A percentile compares a stretch with the other conserved stretches of the same genome.
These are phyloP conservation scores for Stemphylium beticola DNA, from an alignment of 2,329 filamentous ascomycete genomes.

Conservation along the genomic window DNA sequence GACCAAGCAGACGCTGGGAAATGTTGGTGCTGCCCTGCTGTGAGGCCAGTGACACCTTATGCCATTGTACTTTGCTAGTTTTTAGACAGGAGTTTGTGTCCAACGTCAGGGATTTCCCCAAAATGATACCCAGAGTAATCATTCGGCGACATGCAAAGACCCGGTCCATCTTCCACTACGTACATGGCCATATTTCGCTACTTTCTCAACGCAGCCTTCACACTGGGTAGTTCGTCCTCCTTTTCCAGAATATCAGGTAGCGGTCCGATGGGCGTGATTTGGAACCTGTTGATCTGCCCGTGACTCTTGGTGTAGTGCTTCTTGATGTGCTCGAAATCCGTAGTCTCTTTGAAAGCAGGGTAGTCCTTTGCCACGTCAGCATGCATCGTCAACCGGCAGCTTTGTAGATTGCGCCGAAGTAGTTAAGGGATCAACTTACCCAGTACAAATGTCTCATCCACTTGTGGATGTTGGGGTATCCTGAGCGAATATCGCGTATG, in stretches of 20 bases:
- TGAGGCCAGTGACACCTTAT: conserved; percentile 11
- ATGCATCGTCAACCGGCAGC: not conserved
- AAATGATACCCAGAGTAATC: not conserved
- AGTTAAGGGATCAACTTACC: conserved; percentile 40
- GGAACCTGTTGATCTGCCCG: conserved; percentile 67
- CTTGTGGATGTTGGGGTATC: conserved; percentile 79
- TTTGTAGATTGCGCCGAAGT: not conserved
- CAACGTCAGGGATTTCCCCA: not conserved
- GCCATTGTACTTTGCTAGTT: no score
- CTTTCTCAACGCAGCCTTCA: conserved; percentile 32
- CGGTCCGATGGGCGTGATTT: conserved; percentile 86
- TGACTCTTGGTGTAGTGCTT: conserved; percentile 73
- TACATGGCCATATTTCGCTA: not conserved
- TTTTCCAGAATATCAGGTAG: conserved; percentile 79
- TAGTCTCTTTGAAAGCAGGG: conserved; percentile 79
- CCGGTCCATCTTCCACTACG: not conserved
- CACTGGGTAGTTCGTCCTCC: conserved; percentile 77
- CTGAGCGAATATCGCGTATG: conserved; percentile 79
- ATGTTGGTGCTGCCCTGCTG: conserved; percentile 38
- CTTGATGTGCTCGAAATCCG: conserved; percentile 96
- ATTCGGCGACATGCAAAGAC: not conserved
- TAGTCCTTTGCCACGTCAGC: conserved; percentile 53
- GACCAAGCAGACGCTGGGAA: conserved; percentile 51
- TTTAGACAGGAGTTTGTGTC: not conserved
- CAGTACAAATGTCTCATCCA: conserved; percentile 89